Evolutionary conservation across 2,329 filamentous ascomycete species (phyloP).

Genomic region (Penicillium sp.): DNA sequence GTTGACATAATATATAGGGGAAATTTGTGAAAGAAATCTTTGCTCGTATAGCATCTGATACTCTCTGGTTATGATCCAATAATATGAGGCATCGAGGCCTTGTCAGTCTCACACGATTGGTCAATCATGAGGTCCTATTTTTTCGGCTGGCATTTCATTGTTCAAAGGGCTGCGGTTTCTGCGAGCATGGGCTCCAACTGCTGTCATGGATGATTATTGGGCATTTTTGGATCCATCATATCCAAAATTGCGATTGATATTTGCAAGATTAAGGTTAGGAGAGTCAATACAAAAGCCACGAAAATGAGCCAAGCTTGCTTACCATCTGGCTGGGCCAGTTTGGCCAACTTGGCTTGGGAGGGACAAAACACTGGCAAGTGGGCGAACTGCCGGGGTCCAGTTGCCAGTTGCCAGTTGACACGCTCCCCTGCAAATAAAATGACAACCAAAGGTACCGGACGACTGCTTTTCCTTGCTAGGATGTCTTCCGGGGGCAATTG

Average conservation of each 20-base stretch:
- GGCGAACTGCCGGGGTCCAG: background rate
- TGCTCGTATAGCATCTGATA: background rate
- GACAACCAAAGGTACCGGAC: too few relatives aligned
- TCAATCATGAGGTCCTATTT: background rate
- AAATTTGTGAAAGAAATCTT: background rate
- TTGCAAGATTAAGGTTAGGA: background rate
- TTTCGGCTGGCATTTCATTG: background rate
- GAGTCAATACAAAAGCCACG: background rate
- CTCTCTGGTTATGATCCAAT: background rate
- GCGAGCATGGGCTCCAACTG: background rate
- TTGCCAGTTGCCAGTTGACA: conserved; percentile 1
- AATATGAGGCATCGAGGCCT: background rate
- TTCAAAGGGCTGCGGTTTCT: background rate
- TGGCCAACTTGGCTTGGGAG: background rate
- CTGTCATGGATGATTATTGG: background rate
- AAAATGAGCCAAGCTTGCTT: background rate
- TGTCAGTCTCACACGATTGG: background rate
- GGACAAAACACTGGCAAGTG: background rate
- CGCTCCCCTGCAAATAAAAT: background rate
- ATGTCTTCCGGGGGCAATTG: background rate
- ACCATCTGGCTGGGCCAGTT: background rate
- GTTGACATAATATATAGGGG: background rate
- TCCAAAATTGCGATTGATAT: background rate
- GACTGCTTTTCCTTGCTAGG: background rate
- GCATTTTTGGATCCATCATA: background rate